Evolutionary conservation across 352 stramenopile genomes (phyloP).

Genomic region (Phytophthora chlamydospora): DNA sequence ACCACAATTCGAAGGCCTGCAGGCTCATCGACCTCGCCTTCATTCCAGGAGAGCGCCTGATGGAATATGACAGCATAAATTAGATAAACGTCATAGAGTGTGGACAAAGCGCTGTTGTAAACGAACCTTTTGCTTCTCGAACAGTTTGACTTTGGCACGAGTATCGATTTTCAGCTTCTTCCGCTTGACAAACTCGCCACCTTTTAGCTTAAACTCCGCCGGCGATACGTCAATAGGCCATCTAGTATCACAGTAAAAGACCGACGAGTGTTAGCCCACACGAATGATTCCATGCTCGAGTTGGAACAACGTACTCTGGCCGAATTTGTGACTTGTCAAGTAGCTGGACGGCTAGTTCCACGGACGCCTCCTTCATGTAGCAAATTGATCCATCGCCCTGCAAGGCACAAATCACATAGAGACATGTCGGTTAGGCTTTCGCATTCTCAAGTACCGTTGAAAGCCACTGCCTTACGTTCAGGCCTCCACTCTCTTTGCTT

Average conservation of each 20-base stretch:
- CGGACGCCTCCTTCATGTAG: conserved; percentile 95
- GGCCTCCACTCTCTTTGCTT: conserved; percentile 79
- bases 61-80: background rate
- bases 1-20: conserved; percentile 96
- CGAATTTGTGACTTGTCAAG: conserved; percentile 91
- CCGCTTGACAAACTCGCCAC: conserved; percentile 70
- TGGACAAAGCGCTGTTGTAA: too few relatives aligned
- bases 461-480: conserved; percentile 75
- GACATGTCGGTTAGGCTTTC: background rate
- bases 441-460: background rate
- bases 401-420: conserved; percentile 2
- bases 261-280: conserved; percentile 8
- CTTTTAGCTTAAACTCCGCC: conserved; percentile 92
- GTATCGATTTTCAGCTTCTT: conserved; percentile 87
- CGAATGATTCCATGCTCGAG: conserved; percentile 27
- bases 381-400: conserved; percentile 95
- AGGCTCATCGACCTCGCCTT: conserved; percentile 92
- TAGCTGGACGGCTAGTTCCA: conserved; percentile 94
- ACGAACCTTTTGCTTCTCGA: conserved; percentile 84
- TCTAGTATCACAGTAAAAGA: conserved; percentile 19
- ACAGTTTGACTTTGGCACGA: conserved; percentile 86
- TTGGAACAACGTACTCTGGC: conserved; percentile 66
- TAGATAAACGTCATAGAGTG: too few relatives aligned
- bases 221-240: conserved; percentile 79
- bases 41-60: conserved; percentile 94